Base-by-base conservation (phyloP, 345 rosid species). In the Lepidium aucheri region DNA sequence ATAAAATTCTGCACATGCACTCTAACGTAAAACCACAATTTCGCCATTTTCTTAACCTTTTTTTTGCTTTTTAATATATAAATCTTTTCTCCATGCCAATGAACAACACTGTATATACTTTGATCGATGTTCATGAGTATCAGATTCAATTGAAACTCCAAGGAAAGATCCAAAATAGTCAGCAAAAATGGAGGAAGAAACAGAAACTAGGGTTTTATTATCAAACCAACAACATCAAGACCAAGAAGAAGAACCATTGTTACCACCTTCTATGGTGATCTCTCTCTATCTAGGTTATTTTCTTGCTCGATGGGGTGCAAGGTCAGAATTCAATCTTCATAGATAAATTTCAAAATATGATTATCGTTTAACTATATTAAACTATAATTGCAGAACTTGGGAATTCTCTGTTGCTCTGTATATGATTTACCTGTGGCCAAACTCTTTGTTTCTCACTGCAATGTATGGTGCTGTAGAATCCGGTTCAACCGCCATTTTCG, bases 281-380 rank as follows among this genome's bases (percentile, higher is more conserved):
- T 81, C 64, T 46, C 73, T 90, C 60, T 90, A 90, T 54, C 38
- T 63, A 1, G 97, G 78, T 56, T 85, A 88, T 42, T 88, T 87
- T 80, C 77, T 90, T 33, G 87, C 97, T 34, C 81, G 97, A 86
- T 90, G 97, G 93, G 89, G 88, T 17, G 85, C 95, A 77, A 90
- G 95, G 97, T 90, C 43, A 4, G 5, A 55, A 28, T 28, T 49
- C n/a, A 66, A 15, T 9, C 33, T 12, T 57, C 33, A 12, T 53
- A 13, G 0, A 34, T 15, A 4, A 5, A 14, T 15, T 11, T 35
- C 0, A 13, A 32, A 65, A 65, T 3, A 14, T 67, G 10, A 26
- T 8, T 10, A 4, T 22, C 35, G 0, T 18, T 1, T 22, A 17
- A 40, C 6, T 44, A 12, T 22, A 8, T 47, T 28, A 34, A 26